phyloP scores from a whole-genome alignment of 2,329 filamentous ascomycete genomes.

The Chaetomium strumarium region DNA sequence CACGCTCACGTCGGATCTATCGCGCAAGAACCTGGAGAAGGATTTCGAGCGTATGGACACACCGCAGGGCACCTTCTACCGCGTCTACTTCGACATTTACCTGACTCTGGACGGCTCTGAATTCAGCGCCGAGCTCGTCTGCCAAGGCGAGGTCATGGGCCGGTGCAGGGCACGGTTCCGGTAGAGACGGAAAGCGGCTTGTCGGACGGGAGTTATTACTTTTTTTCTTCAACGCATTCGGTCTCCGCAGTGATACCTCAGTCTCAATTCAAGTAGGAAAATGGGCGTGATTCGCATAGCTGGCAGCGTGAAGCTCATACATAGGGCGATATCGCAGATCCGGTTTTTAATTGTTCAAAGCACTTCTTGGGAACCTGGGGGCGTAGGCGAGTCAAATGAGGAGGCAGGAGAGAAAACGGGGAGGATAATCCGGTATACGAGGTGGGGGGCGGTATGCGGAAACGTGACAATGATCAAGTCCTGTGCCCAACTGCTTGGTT shows the following conservation, averaged over 20 bases:
- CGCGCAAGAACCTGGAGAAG: slow-evolving; percentile 96
- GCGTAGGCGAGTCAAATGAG: background rate
- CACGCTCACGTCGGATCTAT: slow-evolving; percentile 92
- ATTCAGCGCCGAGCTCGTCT: slow-evolving; percentile 97
- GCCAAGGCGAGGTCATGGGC: slow-evolving; percentile 98
- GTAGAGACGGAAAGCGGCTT: slow-evolving; percentile 33
- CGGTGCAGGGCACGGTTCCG: slow-evolving; percentile 87
- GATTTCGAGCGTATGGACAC: slow-evolving; percentile 99
- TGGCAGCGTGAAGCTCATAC: slow-evolving; percentile 14
- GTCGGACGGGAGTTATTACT: slow-evolving; percentile 16
- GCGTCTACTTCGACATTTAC: slow-evolving; percentile 74
- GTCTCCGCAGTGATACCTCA: slow-evolving; percentile 28
- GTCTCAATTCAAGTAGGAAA: slow-evolving; percentile 22
- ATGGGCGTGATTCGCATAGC: slow-evolving; percentile 18
- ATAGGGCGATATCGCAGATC: slow-evolving; percentile 4
- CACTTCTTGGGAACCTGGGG: background rate
- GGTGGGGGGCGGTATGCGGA: background rate
- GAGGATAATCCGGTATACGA: background rate
- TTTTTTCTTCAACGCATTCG: slow-evolving; percentile 22
- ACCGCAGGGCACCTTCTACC: slow-evolving; percentile 92
- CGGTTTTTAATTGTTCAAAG: background rate
- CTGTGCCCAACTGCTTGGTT: slow-evolving; percentile 3
- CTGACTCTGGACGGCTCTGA: slow-evolving; percentile 94
- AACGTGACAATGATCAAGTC: slow-evolving; percentile 1
- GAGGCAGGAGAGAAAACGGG: background rate